Base-by-base conservation (phyloP, 164 flowering plant genomes). In the Chimonanthus praecox region DNA sequence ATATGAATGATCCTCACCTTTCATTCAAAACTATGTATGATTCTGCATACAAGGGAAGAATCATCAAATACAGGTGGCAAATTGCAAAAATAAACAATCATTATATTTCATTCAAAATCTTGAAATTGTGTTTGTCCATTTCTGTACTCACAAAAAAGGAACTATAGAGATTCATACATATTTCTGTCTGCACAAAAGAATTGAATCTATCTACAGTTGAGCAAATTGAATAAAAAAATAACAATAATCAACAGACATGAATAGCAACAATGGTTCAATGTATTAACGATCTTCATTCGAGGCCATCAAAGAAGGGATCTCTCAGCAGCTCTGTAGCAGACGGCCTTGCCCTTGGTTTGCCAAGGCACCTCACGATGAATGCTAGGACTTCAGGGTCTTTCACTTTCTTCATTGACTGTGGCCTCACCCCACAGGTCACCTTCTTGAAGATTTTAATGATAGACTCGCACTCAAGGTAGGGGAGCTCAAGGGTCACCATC, bases 291-390 rank as follows among this genome's bases (percentile, higher is more conserved):
- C 69, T 45, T 85, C 89, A 67, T 74, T 74, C 83, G 64, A 90
- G 68, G 45, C 79, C 88, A 33, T 79, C 75, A 49, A 92, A 92
- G 76, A 92, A 92, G 0, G 88, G 85, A 64, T 92, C 90, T 0
- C 75, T 72, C 5, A 92, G 88, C 7, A 92, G 88, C 6, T 90
- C 91, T 1, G 89, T 61, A 3, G 94, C 94, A 4, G 94, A 88
- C 0, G 97, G 97, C 68, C 97, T 75, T 0, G 76, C 84, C 74
- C 85, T 75, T 0, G 93, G 89, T 70, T 83, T 68, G 0, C 86
- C 94, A 4, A 91, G 76, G 73, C 97, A 91, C 79, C 80, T 88
- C 85, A 87, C 89, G 1, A 92, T 89, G 82, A 92, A 92, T 0
- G 74, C 86, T 79, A 67, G 84, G 11, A 89, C 84, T 58, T 89